phyloP scores from a whole-genome alignment of 805 yeast species.

The Huiozyma naganishii region DNA sequence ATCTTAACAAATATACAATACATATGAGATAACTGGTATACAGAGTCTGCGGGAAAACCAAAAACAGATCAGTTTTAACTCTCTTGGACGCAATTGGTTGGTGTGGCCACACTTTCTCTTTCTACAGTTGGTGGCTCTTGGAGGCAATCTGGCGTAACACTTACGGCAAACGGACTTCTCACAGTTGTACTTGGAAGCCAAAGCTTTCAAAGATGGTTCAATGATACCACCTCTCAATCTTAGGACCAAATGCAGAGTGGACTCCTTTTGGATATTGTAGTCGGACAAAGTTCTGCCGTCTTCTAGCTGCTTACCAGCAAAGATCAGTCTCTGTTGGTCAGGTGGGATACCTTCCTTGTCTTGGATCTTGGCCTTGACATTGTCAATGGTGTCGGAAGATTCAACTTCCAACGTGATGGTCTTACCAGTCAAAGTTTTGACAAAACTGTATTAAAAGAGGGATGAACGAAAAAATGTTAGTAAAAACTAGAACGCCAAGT shows the following conservation, averaged over 20 bases:
- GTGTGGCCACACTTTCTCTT: constrained; percentile 99
- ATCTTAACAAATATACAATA: too few relatives aligned
- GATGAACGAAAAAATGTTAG: neutral
- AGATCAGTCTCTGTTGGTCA: constrained; percentile 58
- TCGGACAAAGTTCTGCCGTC: constrained; percentile 64
- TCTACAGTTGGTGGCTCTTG: constrained; percentile 99
- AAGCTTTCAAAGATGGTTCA: constrained; percentile 95
- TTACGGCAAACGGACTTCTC: constrained; percentile 96
- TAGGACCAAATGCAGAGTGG: constrained; percentile 57
- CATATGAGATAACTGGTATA: too few relatives aligned
- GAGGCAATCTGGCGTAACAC: constrained; percentile 98
- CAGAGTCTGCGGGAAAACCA: neutral
- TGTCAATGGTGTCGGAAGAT: constrained; percentile 95
- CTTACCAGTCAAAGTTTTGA: constrained; percentile 96
- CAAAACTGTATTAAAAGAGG: constrained; percentile 43
- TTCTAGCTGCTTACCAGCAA: constrained; percentile 63
- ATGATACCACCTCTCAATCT: constrained; percentile 75
- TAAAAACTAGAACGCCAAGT: neutral
- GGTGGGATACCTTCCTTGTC: constrained; percentile 66
- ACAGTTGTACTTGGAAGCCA: constrained; percentile 98
- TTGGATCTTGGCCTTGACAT: constrained; percentile 83
- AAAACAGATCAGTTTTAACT: constrained; percentile 53
- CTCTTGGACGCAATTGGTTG: constrained; percentile 98
- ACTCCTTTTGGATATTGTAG: constrained; percentile 63
- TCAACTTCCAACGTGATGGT: constrained; percentile 95